Conservation (phyloP, 345 rosid species). For the Arabidopsis suecica region DNA sequence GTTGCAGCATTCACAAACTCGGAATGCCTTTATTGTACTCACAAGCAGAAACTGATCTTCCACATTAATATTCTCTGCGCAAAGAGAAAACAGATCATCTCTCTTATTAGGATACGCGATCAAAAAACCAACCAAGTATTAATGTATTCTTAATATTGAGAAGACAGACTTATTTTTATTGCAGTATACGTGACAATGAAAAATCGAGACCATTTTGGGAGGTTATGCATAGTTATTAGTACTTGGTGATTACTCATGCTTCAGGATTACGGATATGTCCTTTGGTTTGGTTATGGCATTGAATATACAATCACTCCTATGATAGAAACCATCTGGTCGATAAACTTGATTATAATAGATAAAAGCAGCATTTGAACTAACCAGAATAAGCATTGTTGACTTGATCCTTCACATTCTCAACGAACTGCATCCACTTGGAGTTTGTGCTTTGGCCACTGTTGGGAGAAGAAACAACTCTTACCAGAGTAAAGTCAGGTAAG, state of each 20-base stretch:
- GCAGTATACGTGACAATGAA: not conserved
- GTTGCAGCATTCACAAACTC: not conserved
- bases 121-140: not conserved
- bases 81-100: too few relatives aligned
- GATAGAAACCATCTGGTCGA: not conserved
- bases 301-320: not conserved
- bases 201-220: not conserved
- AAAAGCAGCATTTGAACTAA: constrained; percentile 15
- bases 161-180: not conserved
- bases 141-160: not conserved
- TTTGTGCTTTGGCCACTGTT: not conserved
- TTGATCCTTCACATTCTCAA: not conserved
- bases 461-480: not conserved
- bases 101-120: not conserved
- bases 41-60: too few relatives aligned
- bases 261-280: too few relatives aligned
- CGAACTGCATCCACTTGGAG: constrained; percentile 1
- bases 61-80: too few relatives aligned
- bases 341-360: constrained; percentile 2
- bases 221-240: not conserved
- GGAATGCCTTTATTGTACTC: not conserved
- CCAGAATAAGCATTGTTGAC: constrained; percentile 6
- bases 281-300: too few relatives aligned
- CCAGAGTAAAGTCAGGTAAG: not conserved
- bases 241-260: not conserved